A percentile compares a stretch with the other conserved stretches of the same genome.
phyloP scores from a whole-genome alignment of 1,284 basidiomycete species.

The Thelephora terrestris region DNA sequence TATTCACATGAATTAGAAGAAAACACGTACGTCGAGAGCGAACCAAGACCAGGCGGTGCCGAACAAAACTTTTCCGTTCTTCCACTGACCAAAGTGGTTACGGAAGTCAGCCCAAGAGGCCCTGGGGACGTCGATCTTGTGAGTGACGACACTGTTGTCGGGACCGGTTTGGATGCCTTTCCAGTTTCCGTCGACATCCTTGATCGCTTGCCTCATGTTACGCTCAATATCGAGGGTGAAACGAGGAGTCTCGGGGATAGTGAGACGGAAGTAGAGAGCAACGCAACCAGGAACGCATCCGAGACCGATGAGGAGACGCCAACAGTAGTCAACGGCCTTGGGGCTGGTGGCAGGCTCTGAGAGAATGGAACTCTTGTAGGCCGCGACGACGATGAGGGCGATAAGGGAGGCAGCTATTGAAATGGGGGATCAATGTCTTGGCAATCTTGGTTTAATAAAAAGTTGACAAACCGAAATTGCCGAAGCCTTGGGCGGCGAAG shows the following conservation, averaged over 20 bases:
- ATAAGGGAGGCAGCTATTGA: slow-evolving; percentile 53
- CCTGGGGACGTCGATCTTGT: slow-evolving; percentile 54
- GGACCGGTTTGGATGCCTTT: slow-evolving; percentile 38
- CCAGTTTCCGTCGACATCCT: slow-evolving; percentile 60
- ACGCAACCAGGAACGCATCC: slow-evolving; percentile 57
- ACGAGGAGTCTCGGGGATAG: slow-evolving; percentile 71
- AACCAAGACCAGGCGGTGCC: slow-evolving; percentile 68
- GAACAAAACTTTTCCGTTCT: slow-evolving; percentile 56
- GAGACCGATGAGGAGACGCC: slow-evolving; percentile 65
- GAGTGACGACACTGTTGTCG: slow-evolving; percentile 46
- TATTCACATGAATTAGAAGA: slow-evolving; percentile 4
- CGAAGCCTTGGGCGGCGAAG: slow-evolving; percentile 63
- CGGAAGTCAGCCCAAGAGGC: slow-evolving; percentile 57
- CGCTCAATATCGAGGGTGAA: slow-evolving; percentile 89
- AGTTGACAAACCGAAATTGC: slow-evolving; percentile 42
- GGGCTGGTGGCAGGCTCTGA: slow-evolving; percentile 33
- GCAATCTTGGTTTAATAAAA: slow-evolving; percentile 6
- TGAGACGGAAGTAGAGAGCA: slow-evolving; percentile 70
- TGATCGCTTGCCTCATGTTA: slow-evolving; percentile 63
- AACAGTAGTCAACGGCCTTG: slow-evolving; percentile 46
- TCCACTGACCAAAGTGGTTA: slow-evolving; percentile 49
- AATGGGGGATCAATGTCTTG: slow-evolving; percentile 1
- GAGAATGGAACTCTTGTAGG: slow-evolving; percentile 58
- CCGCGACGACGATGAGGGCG: slow-evolving; percentile 54
- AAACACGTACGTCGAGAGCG: slow-evolving; percentile 49